phyloP scores from a whole-genome alignment of 2,329 filamentous ascomycete species.

The Salinomyces thailandicus region DNA sequence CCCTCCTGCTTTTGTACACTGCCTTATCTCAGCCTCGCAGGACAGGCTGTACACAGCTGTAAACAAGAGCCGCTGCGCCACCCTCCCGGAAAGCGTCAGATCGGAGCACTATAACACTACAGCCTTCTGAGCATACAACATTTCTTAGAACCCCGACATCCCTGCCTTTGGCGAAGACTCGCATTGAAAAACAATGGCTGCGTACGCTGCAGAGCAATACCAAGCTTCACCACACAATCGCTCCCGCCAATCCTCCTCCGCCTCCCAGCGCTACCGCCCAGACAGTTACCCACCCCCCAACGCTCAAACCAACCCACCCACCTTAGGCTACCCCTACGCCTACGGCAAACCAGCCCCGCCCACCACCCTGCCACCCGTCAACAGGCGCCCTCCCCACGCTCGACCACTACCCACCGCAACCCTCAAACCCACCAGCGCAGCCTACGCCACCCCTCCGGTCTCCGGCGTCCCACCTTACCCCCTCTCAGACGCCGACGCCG shows the following conservation, averaged over 20 bases:
- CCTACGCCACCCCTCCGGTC: not conserved
- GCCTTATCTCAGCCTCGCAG: not conserved
- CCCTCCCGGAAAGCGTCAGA: too few species aligned
- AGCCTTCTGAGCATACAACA: not conserved
- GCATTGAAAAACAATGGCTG: not conserved
- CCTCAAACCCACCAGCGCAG: not conserved
- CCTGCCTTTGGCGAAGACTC: not conserved
- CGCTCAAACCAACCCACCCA: not conserved
- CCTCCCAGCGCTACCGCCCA: not conserved
- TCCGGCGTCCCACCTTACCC: not conserved
- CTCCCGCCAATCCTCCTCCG: not conserved
- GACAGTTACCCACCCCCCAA: not conserved
- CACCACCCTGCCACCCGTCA: not conserved
- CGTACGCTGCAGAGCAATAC: not conserved
- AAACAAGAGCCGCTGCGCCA: not conserved
- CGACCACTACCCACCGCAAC: not conserved
- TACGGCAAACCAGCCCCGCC: not conserved
- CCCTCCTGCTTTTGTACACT: too few species aligned
- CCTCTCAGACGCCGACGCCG: not conserved
- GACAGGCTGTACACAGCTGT: not conserved
- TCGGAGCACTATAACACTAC: not conserved
- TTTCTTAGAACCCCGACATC: not conserved
- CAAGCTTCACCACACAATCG: not conserved
- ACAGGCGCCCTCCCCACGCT: not conserved
- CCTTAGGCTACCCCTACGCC: not conserved